These are phyloP conservation scores for Venturia nashicola DNA, from an alignment of 2,329 filamentous ascomycete species.

Conservation along the genomic window DNA sequence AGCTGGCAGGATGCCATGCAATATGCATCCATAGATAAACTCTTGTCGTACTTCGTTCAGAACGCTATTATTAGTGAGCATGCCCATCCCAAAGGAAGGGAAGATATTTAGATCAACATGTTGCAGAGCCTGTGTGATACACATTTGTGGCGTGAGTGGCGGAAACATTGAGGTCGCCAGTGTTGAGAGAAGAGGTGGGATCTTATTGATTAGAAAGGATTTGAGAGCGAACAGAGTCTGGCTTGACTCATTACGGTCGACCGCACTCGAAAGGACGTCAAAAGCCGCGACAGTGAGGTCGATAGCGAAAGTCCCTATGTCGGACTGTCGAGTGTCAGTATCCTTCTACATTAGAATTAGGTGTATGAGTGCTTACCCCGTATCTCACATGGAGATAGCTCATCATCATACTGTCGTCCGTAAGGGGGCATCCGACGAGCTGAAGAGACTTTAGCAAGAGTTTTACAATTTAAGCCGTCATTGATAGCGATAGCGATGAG, in stretches of 20 bases:
- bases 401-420: constrained; percentile 69
- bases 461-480: background rate
- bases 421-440: constrained; percentile 69
- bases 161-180: constrained; percentile 46
- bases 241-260: constrained; percentile 54
- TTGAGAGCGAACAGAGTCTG: constrained; percentile 60
- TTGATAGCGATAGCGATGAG: background rate
- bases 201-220: constrained; percentile 71
- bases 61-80: constrained; percentile 38
- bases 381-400: constrained; percentile 78
- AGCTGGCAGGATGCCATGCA: constrained; percentile 74
- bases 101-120: constrained; percentile 51
- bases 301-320: constrained; percentile 63
- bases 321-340: constrained; percentile 39
- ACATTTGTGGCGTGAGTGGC: constrained; percentile 46
- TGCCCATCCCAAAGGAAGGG: constrained; percentile 46
- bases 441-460: constrained; percentile 22
- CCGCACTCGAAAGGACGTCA: constrained; percentile 76
- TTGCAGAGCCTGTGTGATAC: constrained; percentile 52
- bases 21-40: constrained; percentile 80
- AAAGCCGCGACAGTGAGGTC: constrained; percentile 84
- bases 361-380: constrained; percentile 38
- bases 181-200: constrained; percentile 49
- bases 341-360: constrained; percentile 3
- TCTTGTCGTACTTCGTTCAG: constrained; percentile 61